phyloP scores from a whole-genome alignment of 2,329 filamentous ascomycete genomes.

The Ceratocystis variospora region DNA sequence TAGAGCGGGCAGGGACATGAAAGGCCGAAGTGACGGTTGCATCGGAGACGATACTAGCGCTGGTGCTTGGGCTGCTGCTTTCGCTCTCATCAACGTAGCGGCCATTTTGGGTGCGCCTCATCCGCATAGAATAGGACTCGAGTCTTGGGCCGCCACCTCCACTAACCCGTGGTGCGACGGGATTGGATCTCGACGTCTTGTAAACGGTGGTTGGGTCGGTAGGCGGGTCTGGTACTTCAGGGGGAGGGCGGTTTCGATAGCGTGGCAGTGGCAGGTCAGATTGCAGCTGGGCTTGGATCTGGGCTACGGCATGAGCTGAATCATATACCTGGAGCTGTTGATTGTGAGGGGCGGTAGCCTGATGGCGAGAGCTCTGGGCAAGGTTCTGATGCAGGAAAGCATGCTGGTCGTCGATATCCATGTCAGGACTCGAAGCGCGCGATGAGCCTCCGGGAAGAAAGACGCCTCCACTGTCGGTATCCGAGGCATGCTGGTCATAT shows the following conservation, averaged over 20 bases:
- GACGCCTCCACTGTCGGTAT: constrained; percentile 17
- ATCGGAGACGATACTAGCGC: constrained; percentile 9
- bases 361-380: background rate
- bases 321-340: background rate
- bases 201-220: background rate
- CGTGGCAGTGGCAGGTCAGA: background rate
- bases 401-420: background rate
- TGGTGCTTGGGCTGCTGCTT: background rate
- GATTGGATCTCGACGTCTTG: background rate
- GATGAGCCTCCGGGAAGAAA: constrained; percentile 15
- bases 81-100: background rate
- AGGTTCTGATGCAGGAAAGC: constrained; percentile 1
- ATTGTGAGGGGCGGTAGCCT: background rate
- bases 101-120: background rate
- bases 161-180: background rate
- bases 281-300: background rate
- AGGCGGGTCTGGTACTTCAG: background rate
- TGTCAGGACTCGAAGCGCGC: constrained; percentile 13
- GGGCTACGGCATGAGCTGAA: background rate
- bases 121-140: constrained; percentile 8
- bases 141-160: background rate
- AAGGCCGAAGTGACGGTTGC: constrained; percentile 14
- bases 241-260: background rate
- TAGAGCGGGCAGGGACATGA: background rate
- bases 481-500: constrained; percentile 18